phyloP scores from a whole-genome alignment of 768 basidiomycete genomes.

The Mycena albidolilacea region DNA sequence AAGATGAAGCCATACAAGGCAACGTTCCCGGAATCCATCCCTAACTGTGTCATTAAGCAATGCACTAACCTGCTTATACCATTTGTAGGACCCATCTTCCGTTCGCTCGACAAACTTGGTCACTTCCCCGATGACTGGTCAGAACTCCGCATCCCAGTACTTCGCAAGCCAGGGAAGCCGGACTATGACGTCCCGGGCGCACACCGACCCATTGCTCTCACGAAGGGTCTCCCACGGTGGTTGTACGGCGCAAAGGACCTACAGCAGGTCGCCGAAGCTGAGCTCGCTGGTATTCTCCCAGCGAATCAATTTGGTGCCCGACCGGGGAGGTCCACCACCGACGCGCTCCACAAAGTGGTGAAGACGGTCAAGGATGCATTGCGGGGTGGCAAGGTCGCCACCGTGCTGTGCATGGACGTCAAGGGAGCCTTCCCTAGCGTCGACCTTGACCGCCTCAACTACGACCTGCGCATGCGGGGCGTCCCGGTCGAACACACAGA shows the following conservation, averaged over 20 bases:
- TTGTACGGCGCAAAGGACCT: slow-evolving; percentile 25
- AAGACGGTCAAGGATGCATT: slow-evolving; percentile 55
- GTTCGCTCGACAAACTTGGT: slow-evolving; percentile 44
- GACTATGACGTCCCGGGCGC: slow-evolving; percentile 52
- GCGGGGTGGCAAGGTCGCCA: slow-evolving; percentile 50
- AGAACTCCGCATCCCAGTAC: slow-evolving; percentile 46
- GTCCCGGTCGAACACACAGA: slow-evolving; percentile 33
- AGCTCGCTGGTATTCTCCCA: slow-evolving; percentile 53
- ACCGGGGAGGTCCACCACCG: slow-evolving; percentile 22
- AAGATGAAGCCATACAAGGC: slow-evolving; percentile 55
- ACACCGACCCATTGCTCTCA: slow-evolving; percentile 57
- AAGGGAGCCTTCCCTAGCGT: slow-evolving; percentile 61
- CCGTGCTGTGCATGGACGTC: slow-evolving; percentile 48
- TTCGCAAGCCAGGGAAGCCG: slow-evolving; percentile 52
- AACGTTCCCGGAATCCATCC: slow-evolving; percentile 41
- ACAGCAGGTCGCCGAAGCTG: slow-evolving; percentile 41
- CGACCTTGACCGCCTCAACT: slow-evolving; percentile 46
- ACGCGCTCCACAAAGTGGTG: slow-evolving; percentile 51
- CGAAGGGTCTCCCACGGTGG: slow-evolving; percentile 43
- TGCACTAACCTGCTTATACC: slow-evolving; percentile 43
- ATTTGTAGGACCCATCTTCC: slow-evolving; percentile 46
- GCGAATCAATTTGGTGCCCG: slow-evolving; percentile 10
- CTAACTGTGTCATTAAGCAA: slow-evolving; percentile 51
- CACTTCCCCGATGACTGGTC: slow-evolving; percentile 43
- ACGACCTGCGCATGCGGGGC: slow-evolving; percentile 45